Base-by-base conservation (phyloP, 768 basidiomycete species). In the Epithele typhae region DNA sequence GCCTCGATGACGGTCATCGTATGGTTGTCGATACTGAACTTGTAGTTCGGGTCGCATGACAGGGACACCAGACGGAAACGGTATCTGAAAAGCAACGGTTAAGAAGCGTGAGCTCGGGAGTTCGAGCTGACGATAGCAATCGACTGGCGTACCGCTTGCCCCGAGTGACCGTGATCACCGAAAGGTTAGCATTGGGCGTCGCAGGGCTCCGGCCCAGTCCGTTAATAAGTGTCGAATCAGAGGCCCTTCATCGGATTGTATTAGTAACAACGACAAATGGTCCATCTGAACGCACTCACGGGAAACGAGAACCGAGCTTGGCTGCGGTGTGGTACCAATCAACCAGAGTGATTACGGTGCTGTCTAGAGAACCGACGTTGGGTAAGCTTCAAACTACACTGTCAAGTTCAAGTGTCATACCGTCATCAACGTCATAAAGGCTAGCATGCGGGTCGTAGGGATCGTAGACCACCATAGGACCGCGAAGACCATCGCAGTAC, bases 1-100 rank as follows among this genome's bases (percentile, higher is more conserved):
- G 62, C 73, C 51, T 81, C 79, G 25, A 81, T 79, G 43, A 81
- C 65, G 5, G 74, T 78, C 3, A 58, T 56, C 24, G 21, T 47
- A 47, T 78, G 76, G 6, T 65, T 60, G 53, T 76, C 74, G 23
- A 78, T 70, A 5, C 69, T 62, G 56, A 78, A 76, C 5, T 54
- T 62, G 61, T 70, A 69, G 35, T 64, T 64, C 18, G 67, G 65
- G 38, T 71, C 64, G 49, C 58, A 59, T 1, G 53, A 52, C 3
- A 58, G 42, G 9, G 52, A 54, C 5, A 55, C 50, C 30, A 58
- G 40, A 12, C 56, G 53, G 50, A 58, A 52, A 5, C 56, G 56
- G 43, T 58, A 58, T 2, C 56, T 58, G 65, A 40, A 30, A 7
- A 30, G 27, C 7, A 14, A 30, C 14, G 8, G 7, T 30, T 7